Conservation (phyloP, 2,329 filamentous ascomycete genomes). For the Pseudopithomyces maydicus region DNA sequence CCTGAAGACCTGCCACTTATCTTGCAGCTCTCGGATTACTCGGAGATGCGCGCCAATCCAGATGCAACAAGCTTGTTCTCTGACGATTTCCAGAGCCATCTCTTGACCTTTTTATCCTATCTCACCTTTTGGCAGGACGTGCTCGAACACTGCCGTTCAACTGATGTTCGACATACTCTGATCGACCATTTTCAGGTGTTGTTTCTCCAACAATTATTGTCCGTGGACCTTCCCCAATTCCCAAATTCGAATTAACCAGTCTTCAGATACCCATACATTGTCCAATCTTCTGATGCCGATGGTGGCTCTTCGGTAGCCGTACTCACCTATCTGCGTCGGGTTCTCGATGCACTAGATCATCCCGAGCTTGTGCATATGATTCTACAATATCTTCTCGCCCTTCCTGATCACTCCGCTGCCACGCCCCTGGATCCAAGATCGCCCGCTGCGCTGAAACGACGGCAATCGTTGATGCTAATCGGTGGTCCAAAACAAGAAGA, state of each 20-base stretch:
- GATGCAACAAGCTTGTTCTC: conserved; percentile 73
- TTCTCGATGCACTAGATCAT: conserved; percentile 89
- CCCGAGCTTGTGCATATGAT: conserved; percentile 94
- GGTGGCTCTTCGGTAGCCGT: conserved; percentile 96
- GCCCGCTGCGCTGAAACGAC: conserved; percentile 73
- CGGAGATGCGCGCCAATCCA: conserved; percentile 70
- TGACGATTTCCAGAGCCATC: conserved; percentile 78
- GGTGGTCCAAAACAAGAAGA: conserved; percentile 77
- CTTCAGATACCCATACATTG: conserved; percentile 83
- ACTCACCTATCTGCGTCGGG: conserved; percentile 87
- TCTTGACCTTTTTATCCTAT: conserved; percentile 93
- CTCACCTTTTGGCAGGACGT: conserved; percentile 98
- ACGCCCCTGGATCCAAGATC: conserved; percentile 44
- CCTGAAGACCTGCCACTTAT: conserved; percentile 78
- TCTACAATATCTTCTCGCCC: conserved; percentile 85
- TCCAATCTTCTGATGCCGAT: conserved; percentile 96
- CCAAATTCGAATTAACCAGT: conserved; percentile 16
- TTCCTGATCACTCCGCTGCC: conserved; percentile 62
- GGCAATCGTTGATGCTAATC: conserved; percentile 87
- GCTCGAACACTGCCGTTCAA: conserved; percentile 89
- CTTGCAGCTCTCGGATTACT: conserved; percentile 86
- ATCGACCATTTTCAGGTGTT: conserved; percentile 97
- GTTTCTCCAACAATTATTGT: conserved; percentile 93
- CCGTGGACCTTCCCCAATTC: conserved; percentile 38
- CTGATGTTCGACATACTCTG: conserved; percentile 89